Evolutionary conservation across 2,329 filamentous ascomycete species (phyloP).

Genomic region (Trichoderma gracile): DNA sequence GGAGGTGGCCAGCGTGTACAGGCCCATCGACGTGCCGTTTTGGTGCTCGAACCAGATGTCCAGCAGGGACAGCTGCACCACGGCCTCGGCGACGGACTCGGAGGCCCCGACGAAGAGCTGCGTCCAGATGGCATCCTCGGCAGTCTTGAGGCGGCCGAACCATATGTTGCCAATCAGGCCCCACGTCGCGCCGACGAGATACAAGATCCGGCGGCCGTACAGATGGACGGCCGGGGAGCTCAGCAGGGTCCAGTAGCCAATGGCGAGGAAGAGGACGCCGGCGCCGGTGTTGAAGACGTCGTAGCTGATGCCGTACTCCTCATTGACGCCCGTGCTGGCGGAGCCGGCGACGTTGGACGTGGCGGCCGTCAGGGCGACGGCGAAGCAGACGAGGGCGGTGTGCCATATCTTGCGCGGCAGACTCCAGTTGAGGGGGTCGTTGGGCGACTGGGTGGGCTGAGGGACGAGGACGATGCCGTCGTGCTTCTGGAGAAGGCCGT

Average conservation of each 20-base stretch:
- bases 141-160: conserved; percentile 49
- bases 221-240: conserved; percentile 55
- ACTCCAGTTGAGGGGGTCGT: conserved; percentile 56
- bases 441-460: conserved; percentile 53
- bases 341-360: conserved; percentile 58
- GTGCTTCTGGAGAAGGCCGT: conserved; percentile 34
- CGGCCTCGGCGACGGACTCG: conserved; percentile 57
- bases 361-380: conserved; percentile 56
- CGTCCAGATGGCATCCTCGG: conserved; percentile 53
- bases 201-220: conserved; percentile 57
- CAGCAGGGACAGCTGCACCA: conserved; percentile 57
- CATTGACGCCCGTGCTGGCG: conserved; percentile 51
- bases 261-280: conserved; percentile 56
- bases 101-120: conserved; percentile 60
- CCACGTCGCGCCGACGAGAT: conserved; percentile 52
- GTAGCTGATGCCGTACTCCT: conserved; percentile 53
- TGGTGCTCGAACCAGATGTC: conserved; percentile 61
- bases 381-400: conserved; percentile 52
- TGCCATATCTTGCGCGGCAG: conserved; percentile 51
- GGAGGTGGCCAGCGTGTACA: conserved; percentile 58
- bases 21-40: conserved; percentile 53
- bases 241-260: conserved; percentile 57
- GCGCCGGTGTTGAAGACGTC: conserved; percentile 57
- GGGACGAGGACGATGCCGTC: conserved; percentile 54
- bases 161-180: conserved; percentile 55